Percentiles rank a stretch among this genome's conserved stretches.
phyloP scores from a whole-genome alignment of 2,329 filamentous ascomycete species.

The Cryphonectria nitschkei region DNA sequence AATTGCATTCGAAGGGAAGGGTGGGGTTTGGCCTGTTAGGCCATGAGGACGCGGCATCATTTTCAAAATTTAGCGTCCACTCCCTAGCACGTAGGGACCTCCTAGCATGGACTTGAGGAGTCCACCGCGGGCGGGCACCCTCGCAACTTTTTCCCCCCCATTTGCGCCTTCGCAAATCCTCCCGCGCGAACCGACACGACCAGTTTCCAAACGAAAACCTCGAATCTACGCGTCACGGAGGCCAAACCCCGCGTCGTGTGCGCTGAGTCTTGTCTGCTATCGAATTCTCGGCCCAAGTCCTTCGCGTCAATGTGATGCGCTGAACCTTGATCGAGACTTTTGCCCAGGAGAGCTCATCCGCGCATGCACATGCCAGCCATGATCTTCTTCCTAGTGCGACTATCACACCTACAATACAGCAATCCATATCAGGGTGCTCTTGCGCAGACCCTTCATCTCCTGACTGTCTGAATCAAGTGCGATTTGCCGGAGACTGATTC shows the following conservation, averaged over 20 bases:
- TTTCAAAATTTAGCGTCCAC: background rate
- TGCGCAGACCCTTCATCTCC: background rate
- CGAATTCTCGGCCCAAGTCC: background rate
- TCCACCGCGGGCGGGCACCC: slow-evolving; percentile 1
- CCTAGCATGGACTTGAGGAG: background rate
- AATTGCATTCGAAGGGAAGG: background rate
- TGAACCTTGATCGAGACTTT: slow-evolving; percentile 2
- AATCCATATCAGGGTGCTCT: background rate
- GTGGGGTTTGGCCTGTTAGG: background rate
- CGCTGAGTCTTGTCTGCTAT: too few relatives aligned
- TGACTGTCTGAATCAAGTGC: background rate
- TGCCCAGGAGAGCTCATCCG: background rate
- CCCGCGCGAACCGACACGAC: background rate
- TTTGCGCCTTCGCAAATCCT: background rate
- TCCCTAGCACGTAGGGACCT: background rate
- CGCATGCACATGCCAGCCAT: slow-evolving; percentile 13
- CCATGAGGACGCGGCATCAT: background rate
- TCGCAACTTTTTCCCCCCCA: slow-evolving; percentile 16
- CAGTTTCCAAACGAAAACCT: too few relatives aligned
- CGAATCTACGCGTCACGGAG: background rate
- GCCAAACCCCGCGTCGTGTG: background rate
- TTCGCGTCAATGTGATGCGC: background rate
- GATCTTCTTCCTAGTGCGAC: slow-evolving; percentile 19
- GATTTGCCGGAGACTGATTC: background rate
- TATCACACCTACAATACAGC: slow-evolving; percentile 18